phyloP scores from a whole-genome alignment of 129 eudicot genomes.

The Tagetes patula region DNA sequence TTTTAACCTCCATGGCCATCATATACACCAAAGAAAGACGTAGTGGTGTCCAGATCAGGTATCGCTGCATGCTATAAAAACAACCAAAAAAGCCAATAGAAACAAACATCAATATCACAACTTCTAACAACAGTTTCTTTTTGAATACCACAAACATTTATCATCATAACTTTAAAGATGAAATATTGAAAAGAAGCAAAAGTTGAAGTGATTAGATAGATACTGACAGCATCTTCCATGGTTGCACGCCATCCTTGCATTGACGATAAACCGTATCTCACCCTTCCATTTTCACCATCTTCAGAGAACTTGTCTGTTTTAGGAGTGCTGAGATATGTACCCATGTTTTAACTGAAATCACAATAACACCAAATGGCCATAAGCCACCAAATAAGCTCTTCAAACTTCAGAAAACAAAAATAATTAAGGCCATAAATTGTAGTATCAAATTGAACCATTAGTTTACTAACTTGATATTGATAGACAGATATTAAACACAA shows the following conservation, averaged over 20 bases:
- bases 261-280: conserved; percentile 86
- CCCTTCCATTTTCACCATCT: conserved; percentile 75
- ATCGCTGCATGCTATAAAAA: conserved; percentile 79
- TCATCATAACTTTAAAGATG: neutral
- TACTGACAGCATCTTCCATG: conserved; percentile 98
- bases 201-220: neutral
- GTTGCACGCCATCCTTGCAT: conserved; percentile 99
- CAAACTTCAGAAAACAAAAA: neutral
- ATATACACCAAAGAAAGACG: conserved; percentile 97
- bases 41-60: conserved; percentile 67
- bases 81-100: conserved; percentile 1
- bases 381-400: conserved; percentile 8
- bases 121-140: neutral
- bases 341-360: conserved; percentile 68
- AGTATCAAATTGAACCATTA: neutral
- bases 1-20: conserved; percentile 97
- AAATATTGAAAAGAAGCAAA: neutral
- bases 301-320: conserved; percentile 92
- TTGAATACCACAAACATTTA: neutral
- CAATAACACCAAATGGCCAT: neutral
- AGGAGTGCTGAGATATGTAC: conserved; percentile 90
- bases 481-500: neutral
- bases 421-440: neutral
- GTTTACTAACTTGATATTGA: neutral
- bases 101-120: neutral